These are phyloP conservation scores for Neofusicoccum laricinum DNA, from an alignment of 2,329 filamentous ascomycete species.

Conservation along the genomic window DNA sequence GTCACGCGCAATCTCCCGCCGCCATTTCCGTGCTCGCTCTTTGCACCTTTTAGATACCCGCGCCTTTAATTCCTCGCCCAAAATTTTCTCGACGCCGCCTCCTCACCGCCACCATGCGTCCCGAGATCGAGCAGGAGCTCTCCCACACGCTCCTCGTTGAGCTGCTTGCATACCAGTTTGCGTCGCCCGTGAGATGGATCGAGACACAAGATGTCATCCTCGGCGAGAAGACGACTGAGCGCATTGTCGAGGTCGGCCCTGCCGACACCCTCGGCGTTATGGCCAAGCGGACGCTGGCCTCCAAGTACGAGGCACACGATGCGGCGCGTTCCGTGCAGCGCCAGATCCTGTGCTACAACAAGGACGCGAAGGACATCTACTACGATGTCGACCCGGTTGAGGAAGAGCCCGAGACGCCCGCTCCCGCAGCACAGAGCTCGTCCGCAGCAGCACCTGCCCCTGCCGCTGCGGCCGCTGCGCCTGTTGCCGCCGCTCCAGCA, in stretches of 20 bases:
- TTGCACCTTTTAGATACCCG: constrained; percentile 14
- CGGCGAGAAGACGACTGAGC: constrained; percentile 90
- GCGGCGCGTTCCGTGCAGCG: constrained; percentile 93
- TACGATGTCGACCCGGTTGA: constrained; percentile 96
- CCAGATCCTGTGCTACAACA: constrained; percentile 99
- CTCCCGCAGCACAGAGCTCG: constrained; percentile 41
- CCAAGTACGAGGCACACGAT: constrained; percentile 98
- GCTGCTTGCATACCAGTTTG: constrained; percentile 98
- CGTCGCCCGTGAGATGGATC: constrained; percentile 98
- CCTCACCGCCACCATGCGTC: constrained; percentile 65
- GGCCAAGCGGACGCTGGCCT: constrained; percentile 91
- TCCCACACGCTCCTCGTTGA: constrained; percentile 97
- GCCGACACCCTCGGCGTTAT: constrained; percentile 96
- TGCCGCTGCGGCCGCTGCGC: constrained; percentile 53
- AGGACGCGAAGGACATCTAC: constrained; percentile 98
- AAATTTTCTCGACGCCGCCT: constrained; percentile 3
- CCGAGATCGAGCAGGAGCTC: constrained; percentile 98
- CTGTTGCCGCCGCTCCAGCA: constrained; percentile 57
- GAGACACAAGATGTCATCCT: constrained; percentile 99
- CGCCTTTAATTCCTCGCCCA: constrained; percentile 12
- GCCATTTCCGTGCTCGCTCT: neutral
- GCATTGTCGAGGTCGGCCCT: constrained; percentile 95
- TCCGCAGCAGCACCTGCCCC: constrained; percentile 47
- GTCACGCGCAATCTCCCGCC: constrained; percentile 6
- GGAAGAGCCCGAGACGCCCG: constrained; percentile 68